Percentiles rank a stretch among this genome's conserved stretches.
phyloP scores from a whole-genome alignment of 2,329 filamentous ascomycete species.

The Paramyrothecium roridum region DNA sequence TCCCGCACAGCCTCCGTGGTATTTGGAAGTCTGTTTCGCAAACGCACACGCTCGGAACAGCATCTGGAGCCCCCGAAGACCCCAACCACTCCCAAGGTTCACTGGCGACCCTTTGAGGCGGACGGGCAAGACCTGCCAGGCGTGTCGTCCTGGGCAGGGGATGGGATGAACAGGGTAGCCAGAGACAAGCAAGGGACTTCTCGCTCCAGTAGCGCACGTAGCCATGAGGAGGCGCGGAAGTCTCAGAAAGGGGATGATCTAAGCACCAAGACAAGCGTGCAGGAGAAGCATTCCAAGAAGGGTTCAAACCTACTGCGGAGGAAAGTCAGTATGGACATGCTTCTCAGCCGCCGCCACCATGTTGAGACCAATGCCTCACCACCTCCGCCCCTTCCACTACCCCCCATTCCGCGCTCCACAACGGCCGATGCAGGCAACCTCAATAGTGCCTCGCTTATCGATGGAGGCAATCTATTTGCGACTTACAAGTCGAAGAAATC shows the following conservation, averaged over 20 bases:
- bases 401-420: background rate
- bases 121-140: conserved; percentile 13
- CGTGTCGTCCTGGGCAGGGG: conserved; percentile 14
- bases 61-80: conserved; percentile 11
- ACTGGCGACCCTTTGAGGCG: conserved; percentile 23
- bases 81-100: conserved; percentile 12
- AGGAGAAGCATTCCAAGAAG: background rate
- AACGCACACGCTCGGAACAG: conserved; percentile 15
- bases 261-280: background rate
- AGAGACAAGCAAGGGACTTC: conserved; percentile 8
- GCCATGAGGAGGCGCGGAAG: background rate
- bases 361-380: background rate
- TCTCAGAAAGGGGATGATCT: background rate
- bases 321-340: background rate
- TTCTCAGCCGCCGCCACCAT: background rate
- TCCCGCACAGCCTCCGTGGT: conserved; percentile 15
- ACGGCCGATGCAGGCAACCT: background rate
- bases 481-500: conserved; percentile 20
- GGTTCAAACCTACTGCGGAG: background rate
- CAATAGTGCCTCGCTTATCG: conserved; percentile 1
- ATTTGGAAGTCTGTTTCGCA: conserved; percentile 21
- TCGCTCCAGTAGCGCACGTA: background rate
- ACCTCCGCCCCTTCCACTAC: background rate
- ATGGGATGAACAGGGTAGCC: conserved; percentile 6
- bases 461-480: background rate